A percentile compares a stretch with the other conserved stretches of the same genome.
Conservation (phyloP, 1,284 basidiomycete species). For the Marasmius sp. region DNA sequence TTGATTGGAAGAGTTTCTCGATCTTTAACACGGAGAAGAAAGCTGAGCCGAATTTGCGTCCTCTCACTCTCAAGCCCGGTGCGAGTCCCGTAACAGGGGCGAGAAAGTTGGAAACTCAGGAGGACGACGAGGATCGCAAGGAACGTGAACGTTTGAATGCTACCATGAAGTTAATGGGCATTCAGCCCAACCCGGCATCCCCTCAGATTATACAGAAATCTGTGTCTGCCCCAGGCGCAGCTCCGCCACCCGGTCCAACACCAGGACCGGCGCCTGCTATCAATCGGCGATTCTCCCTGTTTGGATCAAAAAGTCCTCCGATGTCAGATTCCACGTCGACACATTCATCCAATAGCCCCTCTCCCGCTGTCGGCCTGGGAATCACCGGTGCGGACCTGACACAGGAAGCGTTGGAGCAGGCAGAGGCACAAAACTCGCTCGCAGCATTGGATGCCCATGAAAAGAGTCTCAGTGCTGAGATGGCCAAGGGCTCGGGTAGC, state of each 20-base stretch:
- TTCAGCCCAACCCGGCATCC: conserved; percentile 55
- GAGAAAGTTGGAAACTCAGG: conserved; percentile 75
- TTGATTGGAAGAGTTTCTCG: conserved; percentile 77
- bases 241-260: conserved; percentile 26
- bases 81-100: conserved; percentile 52
- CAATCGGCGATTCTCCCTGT: conserved; percentile 66
- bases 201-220: conserved; percentile 41
- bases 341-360: conserved; percentile 32
- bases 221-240: conserved; percentile 24
- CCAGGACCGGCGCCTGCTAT: conserved; percentile 32
- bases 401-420: conserved; percentile 71
- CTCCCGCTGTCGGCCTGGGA: conserved; percentile 36
- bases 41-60: conserved; percentile 61
- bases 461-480: conserved; percentile 67
- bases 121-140: conserved; percentile 85
- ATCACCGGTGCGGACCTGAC: conserved; percentile 52
- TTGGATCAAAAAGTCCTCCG: conserved; percentile 47
- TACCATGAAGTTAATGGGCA: conserved; percentile 91
- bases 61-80: conserved; percentile 71
- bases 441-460: conserved; percentile 77
- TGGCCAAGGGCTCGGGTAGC: conserved; percentile 67
- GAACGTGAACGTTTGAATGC: conserved; percentile 85
- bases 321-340: conserved; percentile 50
- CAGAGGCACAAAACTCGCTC: conserved; percentile 70
- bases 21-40: conserved; percentile 69